Evolutionary conservation across 345 rosid genomes (phyloP).

Genomic region (Melastoma malabathricum): DNA sequence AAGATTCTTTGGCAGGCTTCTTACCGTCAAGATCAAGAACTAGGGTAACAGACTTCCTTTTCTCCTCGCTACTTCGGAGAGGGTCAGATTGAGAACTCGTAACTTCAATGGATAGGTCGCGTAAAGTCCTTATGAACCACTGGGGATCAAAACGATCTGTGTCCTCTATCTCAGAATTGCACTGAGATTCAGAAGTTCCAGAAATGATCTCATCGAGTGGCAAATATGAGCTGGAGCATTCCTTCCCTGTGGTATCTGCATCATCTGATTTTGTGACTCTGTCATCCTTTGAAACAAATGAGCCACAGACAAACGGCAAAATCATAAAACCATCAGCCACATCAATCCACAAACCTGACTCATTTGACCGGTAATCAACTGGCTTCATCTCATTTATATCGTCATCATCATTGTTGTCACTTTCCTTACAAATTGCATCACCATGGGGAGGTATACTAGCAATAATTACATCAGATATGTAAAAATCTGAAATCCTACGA

Average conservation of each 20-base stretch:
- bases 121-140: constrained; percentile 53
- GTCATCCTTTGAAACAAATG: constrained; percentile 29
- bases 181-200: constrained; percentile 31
- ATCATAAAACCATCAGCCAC: constrained; percentile 60
- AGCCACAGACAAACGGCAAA: constrained; percentile 65
- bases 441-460: constrained; percentile 39
- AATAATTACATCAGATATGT: constrained; percentile 47
- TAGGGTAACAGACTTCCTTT: constrained; percentile 54
- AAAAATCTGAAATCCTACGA: constrained; percentile 53
- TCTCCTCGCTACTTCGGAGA: constrained; percentile 27
- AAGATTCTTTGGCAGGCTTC: constrained; percentile 5
- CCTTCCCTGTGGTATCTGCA: constrained; percentile 24
- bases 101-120: constrained; percentile 68
- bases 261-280: constrained; percentile 32
- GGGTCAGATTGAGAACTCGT: constrained; percentile 35
- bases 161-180: constrained; percentile 34
- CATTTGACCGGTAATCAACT: constrained; percentile 49
- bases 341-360: constrained; percentile 42
- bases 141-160: constrained; percentile 74
- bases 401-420: constrained; percentile 3
- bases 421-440: constrained; percentile 9
- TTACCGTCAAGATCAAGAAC: constrained; percentile 97
- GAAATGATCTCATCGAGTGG: constrained; percentile 57
- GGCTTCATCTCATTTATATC: constrained; percentile 16
- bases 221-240: constrained; percentile 36